phyloP scores from a whole-genome alignment of 768 basidiomycete species.

The Naganishia friedmannii region DNA sequence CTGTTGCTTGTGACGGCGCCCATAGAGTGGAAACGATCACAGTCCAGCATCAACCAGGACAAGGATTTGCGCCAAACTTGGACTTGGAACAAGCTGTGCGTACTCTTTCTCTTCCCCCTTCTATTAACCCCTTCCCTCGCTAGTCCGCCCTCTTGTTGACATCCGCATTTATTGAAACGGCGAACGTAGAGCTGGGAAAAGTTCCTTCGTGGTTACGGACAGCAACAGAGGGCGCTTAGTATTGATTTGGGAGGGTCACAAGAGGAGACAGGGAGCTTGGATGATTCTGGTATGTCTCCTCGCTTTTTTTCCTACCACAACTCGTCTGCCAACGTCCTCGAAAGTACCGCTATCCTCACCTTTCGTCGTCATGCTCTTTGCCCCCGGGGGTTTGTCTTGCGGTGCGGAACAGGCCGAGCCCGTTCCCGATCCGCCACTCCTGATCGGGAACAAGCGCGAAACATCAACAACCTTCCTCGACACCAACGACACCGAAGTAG shows the following conservation, averaged over 20 bases:
- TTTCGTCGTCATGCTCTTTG: too few species aligned
- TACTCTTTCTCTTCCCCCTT: too few species aligned
- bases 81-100: conserved; percentile 13
- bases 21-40: conserved; percentile 14
- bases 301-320: background rate
- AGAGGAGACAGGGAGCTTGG: background rate
- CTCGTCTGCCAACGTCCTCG: too few species aligned
- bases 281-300: conserved; percentile 8
- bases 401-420: background rate
- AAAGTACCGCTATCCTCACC: too few species aligned
- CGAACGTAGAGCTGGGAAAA: conserved; percentile 15
- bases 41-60: conserved; percentile 17
- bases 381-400: too few species aligned
- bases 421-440: conserved; percentile 1
- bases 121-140: background rate
- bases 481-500: conserved; percentile 11
- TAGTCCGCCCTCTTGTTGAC: background rate
- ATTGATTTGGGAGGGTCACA: background rate
- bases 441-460: conserved; percentile 4
- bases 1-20: background rate
- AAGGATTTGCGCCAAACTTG: conserved; percentile 16
- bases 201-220: conserved; percentile 9
- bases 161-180: too few species aligned
- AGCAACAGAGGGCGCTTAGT: background rate
- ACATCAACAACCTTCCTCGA: conserved; percentile 9